phyloP scores from a whole-genome alignment of 2,329 filamentous ascomycete species.

The Neonectria punicea region DNA sequence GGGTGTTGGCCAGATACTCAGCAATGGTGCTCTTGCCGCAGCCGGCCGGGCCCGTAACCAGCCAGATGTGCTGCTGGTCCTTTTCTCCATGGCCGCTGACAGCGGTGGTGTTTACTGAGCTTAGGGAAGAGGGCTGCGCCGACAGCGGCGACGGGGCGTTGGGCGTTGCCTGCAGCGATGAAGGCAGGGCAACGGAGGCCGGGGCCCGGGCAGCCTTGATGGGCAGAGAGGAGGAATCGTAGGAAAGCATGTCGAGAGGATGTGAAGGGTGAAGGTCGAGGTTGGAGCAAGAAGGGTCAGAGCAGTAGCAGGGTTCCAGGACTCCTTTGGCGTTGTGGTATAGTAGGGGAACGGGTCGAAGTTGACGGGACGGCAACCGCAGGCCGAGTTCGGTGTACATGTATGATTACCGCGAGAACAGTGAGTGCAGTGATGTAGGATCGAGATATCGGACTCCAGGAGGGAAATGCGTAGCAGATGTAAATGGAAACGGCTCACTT shows the following conservation, averaged over 20 bases:
- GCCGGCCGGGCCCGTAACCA: constrained; percentile 82
- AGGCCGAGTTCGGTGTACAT: constrained; percentile 31
- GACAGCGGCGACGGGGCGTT: constrained; percentile 34
- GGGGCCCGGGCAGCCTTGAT: constrained; percentile 53
- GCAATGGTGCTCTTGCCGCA: constrained; percentile 84
- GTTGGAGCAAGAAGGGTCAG: constrained; percentile 13
- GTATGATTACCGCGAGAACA: constrained; percentile 17
- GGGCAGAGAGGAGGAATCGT: constrained; percentile 57
- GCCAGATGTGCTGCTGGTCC: constrained; percentile 76
- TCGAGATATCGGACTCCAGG: background rate
- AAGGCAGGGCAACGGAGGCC: constrained; percentile 39
- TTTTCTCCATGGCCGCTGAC: constrained; percentile 45
- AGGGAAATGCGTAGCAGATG: background rate
- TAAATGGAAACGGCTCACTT: constrained; percentile 6
- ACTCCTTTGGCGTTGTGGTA: constrained; percentile 28
- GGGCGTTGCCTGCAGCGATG: constrained; percentile 34
- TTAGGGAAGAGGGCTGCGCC: constrained; percentile 25
- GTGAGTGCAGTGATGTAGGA: background rate
- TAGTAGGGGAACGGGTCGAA: constrained; percentile 17
- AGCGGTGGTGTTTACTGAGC: constrained; percentile 43
- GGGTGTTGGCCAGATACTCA: constrained; percentile 68
- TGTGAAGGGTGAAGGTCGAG: constrained; percentile 13
- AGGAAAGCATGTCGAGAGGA: constrained; percentile 59
- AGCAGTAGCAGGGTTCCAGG: constrained; percentile 21
- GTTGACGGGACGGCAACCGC: constrained; percentile 29